Percentiles rank a stretch among this genome's conserved stretches.
Evolutionary conservation across 129 eudicot genomes (phyloP).

Genomic region (Ambrosia trifida): DNA sequence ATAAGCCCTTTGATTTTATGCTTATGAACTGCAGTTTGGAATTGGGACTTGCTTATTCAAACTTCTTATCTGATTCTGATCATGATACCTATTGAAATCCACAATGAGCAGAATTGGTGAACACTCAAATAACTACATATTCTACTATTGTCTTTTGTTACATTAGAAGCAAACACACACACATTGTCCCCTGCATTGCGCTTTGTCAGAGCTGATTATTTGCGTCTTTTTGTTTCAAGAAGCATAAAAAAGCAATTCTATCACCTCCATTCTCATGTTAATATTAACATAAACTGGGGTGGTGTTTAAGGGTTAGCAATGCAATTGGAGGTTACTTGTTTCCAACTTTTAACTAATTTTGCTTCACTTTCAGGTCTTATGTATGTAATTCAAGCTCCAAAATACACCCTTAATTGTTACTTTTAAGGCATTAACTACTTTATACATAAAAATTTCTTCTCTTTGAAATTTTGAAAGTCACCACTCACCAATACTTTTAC

Average conservation of each 20-base stretch:
- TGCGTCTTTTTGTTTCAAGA: background rate
- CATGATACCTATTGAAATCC: background rate
- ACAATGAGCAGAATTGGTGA: background rate
- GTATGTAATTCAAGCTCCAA: constrained; percentile 1
- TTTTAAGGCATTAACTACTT: background rate
- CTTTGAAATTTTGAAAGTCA: background rate
- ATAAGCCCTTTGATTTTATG: background rate
- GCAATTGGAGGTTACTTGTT: background rate
- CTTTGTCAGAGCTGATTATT: background rate
- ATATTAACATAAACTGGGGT: background rate
- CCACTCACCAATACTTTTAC: background rate
- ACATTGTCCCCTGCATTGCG: background rate
- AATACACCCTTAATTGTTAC: background rate
- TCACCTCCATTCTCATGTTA: background rate
- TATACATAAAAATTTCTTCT: background rate
- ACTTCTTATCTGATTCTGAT: background rate
- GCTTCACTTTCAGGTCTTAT: constrained; percentile 1
- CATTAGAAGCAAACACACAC: background rate
- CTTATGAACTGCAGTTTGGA: background rate
- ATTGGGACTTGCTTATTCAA: background rate
- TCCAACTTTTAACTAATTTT: background rate
- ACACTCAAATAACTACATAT: background rate
- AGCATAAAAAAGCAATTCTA: background rate
- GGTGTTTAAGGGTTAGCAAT: background rate
- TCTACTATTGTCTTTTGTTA: background rate